Evolutionary conservation across 257 asterid species (phyloP).

Genomic region (Nicotiana paniculata): DNA sequence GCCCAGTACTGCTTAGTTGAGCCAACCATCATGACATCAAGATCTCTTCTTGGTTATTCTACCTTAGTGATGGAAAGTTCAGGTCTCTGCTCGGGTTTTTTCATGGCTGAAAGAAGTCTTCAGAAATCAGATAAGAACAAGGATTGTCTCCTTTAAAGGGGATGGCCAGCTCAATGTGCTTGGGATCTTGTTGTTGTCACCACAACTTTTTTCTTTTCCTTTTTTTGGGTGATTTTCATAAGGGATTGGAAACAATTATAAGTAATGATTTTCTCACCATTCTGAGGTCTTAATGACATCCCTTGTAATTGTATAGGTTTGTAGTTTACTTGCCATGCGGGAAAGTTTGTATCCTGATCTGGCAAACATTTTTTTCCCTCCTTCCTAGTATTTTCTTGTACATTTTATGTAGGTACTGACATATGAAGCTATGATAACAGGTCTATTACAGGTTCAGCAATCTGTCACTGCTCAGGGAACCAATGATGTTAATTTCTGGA

Average conservation of each 20-base stretch:
- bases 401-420: neutral
- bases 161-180: neutral
- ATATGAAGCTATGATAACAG: conserved; percentile 31
- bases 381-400: neutral
- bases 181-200: neutral
- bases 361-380: neutral
- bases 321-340: neutral
- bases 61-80: neutral
- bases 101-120: conserved; percentile 3
- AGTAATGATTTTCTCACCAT: neutral
- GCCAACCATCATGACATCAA: neutral
- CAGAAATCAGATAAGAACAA: neutral
- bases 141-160: neutral
- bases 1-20: neutral
- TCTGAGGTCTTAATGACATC: neutral
- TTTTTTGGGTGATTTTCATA: neutral
- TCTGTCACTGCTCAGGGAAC: conserved; percentile 73
- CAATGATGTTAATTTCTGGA: conserved; percentile 83
- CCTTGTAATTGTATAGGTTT: neutral
- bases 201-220: neutral
- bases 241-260: neutral
- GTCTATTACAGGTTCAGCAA: conserved; percentile 84
- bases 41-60: neutral
- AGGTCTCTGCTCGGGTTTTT: neutral
- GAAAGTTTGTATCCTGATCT: neutral